A percentile compares a stretch with the other conserved stretches of the same genome.
These are phyloP conservation scores for Wallacemonas collosoma DNA, from an alignment of 208 protist genomes.

Conservation along the genomic window DNA sequence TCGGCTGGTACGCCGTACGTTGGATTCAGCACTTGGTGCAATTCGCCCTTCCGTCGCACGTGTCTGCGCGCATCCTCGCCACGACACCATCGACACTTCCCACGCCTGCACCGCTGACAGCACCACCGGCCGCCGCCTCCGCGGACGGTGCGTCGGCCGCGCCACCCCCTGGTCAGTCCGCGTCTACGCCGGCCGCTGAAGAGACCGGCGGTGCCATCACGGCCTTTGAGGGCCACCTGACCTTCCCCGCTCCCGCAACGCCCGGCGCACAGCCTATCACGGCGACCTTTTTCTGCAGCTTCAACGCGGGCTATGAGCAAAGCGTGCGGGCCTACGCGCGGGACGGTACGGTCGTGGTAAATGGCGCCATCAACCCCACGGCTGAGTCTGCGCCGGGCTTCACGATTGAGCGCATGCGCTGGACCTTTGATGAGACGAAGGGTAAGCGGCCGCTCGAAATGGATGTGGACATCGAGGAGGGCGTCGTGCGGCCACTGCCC, in stretches of 20 bases:
- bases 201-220: constrained; percentile 31
- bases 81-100: constrained; percentile 13
- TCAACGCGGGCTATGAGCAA: constrained; percentile 57
- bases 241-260: constrained; percentile 15
- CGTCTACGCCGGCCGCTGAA: not conserved
- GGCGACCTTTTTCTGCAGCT: constrained; percentile 67
- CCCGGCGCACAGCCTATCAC: constrained; percentile 25
- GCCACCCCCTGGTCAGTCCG: too few relatives aligned
- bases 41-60: constrained; percentile 27
- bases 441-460: not conserved
- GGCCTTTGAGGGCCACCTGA: constrained; percentile 40
- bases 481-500: constrained; percentile 14
- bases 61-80: constrained; percentile 27
- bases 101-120: not conserved
- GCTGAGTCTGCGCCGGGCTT: constrained; percentile 40
- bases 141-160: too few relatives aligned
- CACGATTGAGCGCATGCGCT: constrained; percentile 22
- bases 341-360: constrained; percentile 52
- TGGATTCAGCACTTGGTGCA: constrained; percentile 43
- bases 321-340: constrained; percentile 47
- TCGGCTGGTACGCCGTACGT: constrained; percentile 56
- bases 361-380: constrained; percentile 67
- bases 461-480: not conserved
- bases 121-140: too few relatives aligned
- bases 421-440: not conserved